These are phyloP conservation scores for Vanrija sp. DNA, from an alignment of 1,284 basidiomycete species.

Conservation along the genomic window DNA sequence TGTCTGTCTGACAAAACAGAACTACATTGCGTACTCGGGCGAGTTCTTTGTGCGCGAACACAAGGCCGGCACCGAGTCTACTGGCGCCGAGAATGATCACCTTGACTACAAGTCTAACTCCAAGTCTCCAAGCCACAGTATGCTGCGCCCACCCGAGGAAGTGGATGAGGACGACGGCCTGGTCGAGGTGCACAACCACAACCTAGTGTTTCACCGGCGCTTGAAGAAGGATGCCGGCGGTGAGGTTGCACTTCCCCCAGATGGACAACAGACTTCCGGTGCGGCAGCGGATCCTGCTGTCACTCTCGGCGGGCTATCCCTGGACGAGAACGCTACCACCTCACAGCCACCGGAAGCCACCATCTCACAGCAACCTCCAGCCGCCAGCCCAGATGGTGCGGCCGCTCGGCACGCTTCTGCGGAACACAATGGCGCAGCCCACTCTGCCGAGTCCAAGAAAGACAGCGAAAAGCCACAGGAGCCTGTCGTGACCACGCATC, in stretches of 20 bases:
- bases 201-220: conserved; percentile 8
- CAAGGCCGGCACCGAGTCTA: no score
- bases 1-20: conserved; percentile 14
- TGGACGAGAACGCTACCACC: no score
- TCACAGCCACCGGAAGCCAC: no score
- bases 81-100: no score
- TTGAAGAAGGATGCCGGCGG: neutral
- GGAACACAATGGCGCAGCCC: no score
- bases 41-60: conserved; percentile 34
- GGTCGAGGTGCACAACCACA: conserved; percentile 7
- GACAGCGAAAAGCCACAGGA: neutral
- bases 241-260: no score
- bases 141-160: conserved; percentile 18
- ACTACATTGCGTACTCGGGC: conserved; percentile 42
- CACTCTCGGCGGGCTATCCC: no score
- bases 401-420: neutral
- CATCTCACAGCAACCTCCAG: no score
- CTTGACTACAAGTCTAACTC: conserved; percentile 28
- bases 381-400: neutral
- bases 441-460: no score
- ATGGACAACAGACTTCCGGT: no score
- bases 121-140: conserved; percentile 19
- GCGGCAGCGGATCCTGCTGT: no score
- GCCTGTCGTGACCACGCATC: neutral
- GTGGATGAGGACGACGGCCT: conserved; percentile 22